These are phyloP conservation scores for Fibroporia radiculosa DNA, from an alignment of 768 basidiomycete species.

Conservation along the genomic window DNA sequence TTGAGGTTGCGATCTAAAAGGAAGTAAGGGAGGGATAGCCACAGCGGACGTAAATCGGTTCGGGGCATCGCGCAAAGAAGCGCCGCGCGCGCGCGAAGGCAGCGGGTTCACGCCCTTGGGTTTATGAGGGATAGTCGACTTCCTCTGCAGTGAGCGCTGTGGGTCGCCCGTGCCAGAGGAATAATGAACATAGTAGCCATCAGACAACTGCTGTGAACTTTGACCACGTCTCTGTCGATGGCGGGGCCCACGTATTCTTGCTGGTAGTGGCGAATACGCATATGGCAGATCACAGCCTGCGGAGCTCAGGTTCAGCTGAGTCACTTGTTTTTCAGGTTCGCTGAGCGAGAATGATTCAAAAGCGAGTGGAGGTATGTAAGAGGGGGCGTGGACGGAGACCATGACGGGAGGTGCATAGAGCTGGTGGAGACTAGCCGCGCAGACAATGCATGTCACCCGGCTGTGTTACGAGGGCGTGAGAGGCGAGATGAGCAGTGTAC, in stretches of 20 bases:
- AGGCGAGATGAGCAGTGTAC: neutral
- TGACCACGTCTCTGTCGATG: neutral
- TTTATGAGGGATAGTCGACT: neutral
- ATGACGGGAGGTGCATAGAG: conserved; percentile 3
- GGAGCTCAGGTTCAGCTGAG: neutral
- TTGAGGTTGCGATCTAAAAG: too few relatives aligned
- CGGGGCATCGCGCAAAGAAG: neutral
- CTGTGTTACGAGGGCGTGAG: conserved; percentile 1
- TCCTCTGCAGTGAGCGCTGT: neutral
- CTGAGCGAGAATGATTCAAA: conserved; percentile 4
- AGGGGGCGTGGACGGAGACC: conserved; percentile 2
- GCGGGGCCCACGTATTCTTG: conserved; percentile 3
- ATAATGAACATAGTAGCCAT: neutral
- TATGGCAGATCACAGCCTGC: neutral
- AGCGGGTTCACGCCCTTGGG: neutral
- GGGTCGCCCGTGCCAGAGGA: neutral
- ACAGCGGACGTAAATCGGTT: neutral
- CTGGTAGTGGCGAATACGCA: neutral
- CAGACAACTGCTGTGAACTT: neutral
- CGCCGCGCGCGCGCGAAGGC: neutral
- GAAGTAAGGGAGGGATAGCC: too few relatives aligned
- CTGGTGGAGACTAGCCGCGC: neutral
- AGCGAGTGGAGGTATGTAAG: conserved; percentile 2
- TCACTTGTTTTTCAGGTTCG: neutral
- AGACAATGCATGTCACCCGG: neutral